Base-by-base conservation (phyloP, 148 eudicot species). In the Nyssa sinensis region DNA sequence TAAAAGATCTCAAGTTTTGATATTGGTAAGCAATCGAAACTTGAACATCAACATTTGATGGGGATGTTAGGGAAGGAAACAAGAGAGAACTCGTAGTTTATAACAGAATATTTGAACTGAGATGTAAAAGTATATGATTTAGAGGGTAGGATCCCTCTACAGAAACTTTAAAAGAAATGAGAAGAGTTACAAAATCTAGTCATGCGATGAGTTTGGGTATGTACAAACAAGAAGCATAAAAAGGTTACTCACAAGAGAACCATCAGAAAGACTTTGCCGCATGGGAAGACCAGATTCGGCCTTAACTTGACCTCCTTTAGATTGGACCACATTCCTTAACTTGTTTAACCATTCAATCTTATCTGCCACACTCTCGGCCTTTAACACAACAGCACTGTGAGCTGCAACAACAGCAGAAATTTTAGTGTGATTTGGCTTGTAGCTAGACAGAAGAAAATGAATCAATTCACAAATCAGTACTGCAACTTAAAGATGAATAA, bases 341-440 rank as follows among this genome's bases (percentile, higher is more conserved):
- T 90, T 95, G 82, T 83, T 92, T 60, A 95, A 74, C 98, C 98
- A 95, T 78, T 90, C 98, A 74, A 80, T 82, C 81, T 95, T 95
- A 66, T 92, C 98, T 9, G 88, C 81, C 79, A 77, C 66, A 82
- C 96, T 92, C 83, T 95, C 98, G 55, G 97, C 98, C 81, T 95
- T 95, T 73, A 95, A 78, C 65, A 95, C 64, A 80, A 95, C 98
- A 81, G 91, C 90, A 71, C 96, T 90, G 61, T 95, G 98, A 74
- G 98, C 98, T 95, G 90, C 86, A 88, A 39, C 41, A 73, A 67
- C 64, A 81, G 63, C 61, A 69, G 25, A 72, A 72, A 71, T 21
- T 61, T 71, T 67, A 39, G 37, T 68, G 34, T 13, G 47, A 39
- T 74, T 47, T 17, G 30, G 47, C 47, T 59, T 61, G 24, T 63